Percentiles rank a stretch among this genome's conserved stretches.
phyloP scores from a whole-genome alignment of 768 basidiomycete species.

The Vararia minispora region DNA sequence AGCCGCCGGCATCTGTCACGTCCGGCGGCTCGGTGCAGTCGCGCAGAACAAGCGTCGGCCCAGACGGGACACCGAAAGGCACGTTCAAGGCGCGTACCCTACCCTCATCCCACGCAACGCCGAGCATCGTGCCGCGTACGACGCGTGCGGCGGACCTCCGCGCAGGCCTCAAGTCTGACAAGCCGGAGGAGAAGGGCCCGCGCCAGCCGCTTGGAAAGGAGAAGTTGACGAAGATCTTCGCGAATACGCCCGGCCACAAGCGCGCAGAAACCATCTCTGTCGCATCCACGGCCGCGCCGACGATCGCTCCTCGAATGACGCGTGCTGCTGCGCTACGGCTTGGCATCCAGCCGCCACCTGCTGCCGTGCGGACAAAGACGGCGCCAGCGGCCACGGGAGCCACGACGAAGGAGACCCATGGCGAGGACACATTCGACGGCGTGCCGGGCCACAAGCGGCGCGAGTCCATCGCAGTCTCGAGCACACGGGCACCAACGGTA shows the following conservation, averaged over 20 bases:
- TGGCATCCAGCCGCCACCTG: conserved; percentile 36
- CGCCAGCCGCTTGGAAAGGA: conserved; percentile 52
- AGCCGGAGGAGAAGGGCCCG: conserved; percentile 28
- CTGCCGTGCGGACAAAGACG: conserved; percentile 14
- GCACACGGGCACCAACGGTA: conserved; percentile 31
- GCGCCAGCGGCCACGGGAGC: conserved; percentile 16
- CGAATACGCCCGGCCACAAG: conserved; percentile 76
- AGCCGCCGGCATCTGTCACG: conserved; percentile 21
- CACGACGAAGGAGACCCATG: conserved; percentile 22
- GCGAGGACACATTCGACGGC: conserved; percentile 53
- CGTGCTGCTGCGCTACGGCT: conserved; percentile 62
- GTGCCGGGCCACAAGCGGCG: conserved; percentile 79
- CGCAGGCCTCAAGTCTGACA: conserved; percentile 41
- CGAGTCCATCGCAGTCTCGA: conserved; percentile 62
- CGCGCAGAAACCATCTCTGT: conserved; percentile 56
- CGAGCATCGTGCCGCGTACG: conserved; percentile 68
- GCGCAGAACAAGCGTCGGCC: conserved; percentile 30
- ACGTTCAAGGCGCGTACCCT: conserved; percentile 58
- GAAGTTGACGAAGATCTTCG: conserved; percentile 50
- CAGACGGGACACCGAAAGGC: conserved; percentile 34
- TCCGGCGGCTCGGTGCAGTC: conserved; percentile 34
- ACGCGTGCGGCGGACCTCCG: conserved; percentile 68
- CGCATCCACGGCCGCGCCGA: conserved; percentile 63
- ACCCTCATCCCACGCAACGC: conserved; percentile 47
- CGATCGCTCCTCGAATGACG: conserved; percentile 64